phyloP scores from a whole-genome alignment of 2,329 filamentous ascomycete species.

The Neonectria neomacrospora region DNA sequence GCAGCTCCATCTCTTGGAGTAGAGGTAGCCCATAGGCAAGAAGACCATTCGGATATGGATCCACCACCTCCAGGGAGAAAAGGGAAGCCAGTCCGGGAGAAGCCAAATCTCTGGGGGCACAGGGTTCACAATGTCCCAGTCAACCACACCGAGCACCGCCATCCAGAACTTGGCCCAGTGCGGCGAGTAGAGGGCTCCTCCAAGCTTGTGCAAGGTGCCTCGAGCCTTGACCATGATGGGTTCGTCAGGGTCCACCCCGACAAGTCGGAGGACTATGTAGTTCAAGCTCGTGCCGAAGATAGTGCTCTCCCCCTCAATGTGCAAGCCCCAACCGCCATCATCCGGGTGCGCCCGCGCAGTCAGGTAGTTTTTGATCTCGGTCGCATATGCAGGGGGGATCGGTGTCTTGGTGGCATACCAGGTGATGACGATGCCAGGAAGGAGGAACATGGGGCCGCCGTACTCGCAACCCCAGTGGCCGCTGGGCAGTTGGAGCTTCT shows the following conservation, averaged over 20 bases:
- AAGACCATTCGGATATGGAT: slow-evolving; percentile 99
- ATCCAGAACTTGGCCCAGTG: slow-evolving; percentile 99
- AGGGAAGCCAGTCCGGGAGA: slow-evolving; percentile 87
- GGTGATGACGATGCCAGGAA: slow-evolving; percentile 84
- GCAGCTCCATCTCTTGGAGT: slow-evolving; percentile 83
- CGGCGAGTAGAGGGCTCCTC: slow-evolving; percentile 83
- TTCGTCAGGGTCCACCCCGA: slow-evolving; percentile 87
- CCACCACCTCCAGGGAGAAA: slow-evolving; percentile 96
- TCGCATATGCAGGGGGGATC: slow-evolving; percentile 81
- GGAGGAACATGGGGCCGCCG: slow-evolving; percentile 94
- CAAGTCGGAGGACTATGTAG: slow-evolving; percentile 81
- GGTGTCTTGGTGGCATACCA: slow-evolving; percentile 92
- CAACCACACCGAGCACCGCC: slow-evolving; percentile 80
- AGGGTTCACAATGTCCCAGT: slow-evolving; percentile 95
- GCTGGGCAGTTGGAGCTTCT: slow-evolving; percentile 85
- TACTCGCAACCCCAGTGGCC: slow-evolving; percentile 99
- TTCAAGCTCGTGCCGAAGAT: slow-evolving; percentile 93
- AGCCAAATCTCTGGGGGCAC: slow-evolving; percentile 95
- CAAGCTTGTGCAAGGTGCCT: slow-evolving; percentile 82
- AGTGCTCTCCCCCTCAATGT: slow-evolving; percentile 92
- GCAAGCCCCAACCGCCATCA: slow-evolving; percentile 97
- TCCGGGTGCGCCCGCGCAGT: slow-evolving; percentile 84
- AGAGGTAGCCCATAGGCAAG: slow-evolving; percentile 89
- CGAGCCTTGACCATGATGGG: slow-evolving; percentile 87
- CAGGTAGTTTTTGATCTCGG: slow-evolving; percentile 92